These are phyloP conservation scores for Pythium rishiriense DNA, from an alignment of 352 stramenopile species.

Conservation along the genomic window DNA sequence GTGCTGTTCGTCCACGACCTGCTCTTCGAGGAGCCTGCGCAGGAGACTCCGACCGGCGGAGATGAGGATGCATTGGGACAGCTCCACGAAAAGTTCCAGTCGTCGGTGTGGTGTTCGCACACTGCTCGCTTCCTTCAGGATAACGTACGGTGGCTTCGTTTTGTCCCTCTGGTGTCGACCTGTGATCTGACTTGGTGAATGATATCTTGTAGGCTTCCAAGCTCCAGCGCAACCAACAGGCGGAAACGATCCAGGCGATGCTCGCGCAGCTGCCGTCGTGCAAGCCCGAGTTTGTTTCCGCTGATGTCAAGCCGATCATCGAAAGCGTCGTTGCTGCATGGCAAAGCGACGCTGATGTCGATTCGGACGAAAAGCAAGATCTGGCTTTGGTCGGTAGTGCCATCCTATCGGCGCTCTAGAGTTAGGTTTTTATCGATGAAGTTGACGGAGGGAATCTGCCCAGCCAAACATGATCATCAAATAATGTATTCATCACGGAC, in stretches of 20 bases:
- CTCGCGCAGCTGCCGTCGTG: constrained; percentile 60
- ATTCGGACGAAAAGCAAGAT: constrained; percentile 59
- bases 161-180: background rate
- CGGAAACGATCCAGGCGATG: constrained; percentile 66
- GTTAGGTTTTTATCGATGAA: too few species aligned
- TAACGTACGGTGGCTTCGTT: constrained; percentile 20
- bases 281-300: constrained; percentile 36
- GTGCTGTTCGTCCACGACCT: constrained; percentile 75
- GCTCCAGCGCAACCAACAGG: constrained; percentile 42
- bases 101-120: constrained; percentile 56
- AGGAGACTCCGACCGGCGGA: constrained; percentile 4
- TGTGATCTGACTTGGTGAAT: background rate
- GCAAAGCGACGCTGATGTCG: constrained; percentile 35
- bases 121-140: constrained; percentile 45
- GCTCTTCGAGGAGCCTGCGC: constrained; percentile 38
- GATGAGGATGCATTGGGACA: constrained; percentile 38
- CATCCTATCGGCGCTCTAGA: constrained; percentile 17
- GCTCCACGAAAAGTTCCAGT: constrained; percentile 48
- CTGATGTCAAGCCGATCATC: constrained; percentile 44
- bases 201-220: constrained; percentile 37
- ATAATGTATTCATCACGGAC: constrained; percentile 21
- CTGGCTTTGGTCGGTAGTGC: constrained; percentile 23
- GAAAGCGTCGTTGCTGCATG: constrained; percentile 31
- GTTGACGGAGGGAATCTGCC: background rate
- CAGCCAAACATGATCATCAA: background rate